These are phyloP conservation scores for Candida tammaniensis DNA, from an alignment of 805 yeast species.

Conservation along the genomic window DNA sequence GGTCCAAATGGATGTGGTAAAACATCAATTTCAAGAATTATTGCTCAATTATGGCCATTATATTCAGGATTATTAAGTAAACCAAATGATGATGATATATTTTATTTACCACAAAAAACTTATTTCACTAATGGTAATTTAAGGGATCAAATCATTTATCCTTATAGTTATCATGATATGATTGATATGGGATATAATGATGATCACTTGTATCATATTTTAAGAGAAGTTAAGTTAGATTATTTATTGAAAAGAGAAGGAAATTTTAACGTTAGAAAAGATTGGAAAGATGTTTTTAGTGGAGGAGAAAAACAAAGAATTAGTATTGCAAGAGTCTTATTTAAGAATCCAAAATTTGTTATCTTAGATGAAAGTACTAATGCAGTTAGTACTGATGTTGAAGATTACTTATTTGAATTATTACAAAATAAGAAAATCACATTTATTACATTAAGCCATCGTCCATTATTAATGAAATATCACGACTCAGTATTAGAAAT, in stretches of 20 bases:
- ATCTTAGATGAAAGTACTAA: constrained; percentile 92
- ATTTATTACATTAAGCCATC: constrained; percentile 76
- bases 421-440: constrained; percentile 70
- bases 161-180: constrained; percentile 76
- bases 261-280: constrained; percentile 52
- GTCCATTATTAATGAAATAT: constrained; percentile 80
- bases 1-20: constrained; percentile 93
- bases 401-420: constrained; percentile 77
- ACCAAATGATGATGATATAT: constrained; percentile 66
- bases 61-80: constrained; percentile 79
- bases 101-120: constrained; percentile 82
- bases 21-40: constrained; percentile 76
- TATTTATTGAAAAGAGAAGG: constrained; percentile 71
- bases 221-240: constrained; percentile 75
- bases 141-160: constrained; percentile 89
- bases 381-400: constrained; percentile 87
- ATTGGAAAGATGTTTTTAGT: constrained; percentile 88
- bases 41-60: constrained; percentile 91
- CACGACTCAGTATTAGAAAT: constrained; percentile 76
- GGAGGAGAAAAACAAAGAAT: constrained; percentile 96
- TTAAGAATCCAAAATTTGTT: constrained; percentile 77
- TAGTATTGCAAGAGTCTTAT: constrained; percentile 81
- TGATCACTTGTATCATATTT: constrained; percentile 60
- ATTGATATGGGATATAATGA: constrained; percentile 69
- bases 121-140: constrained; percentile 81